Base-by-base conservation (phyloP, 495 filamentous ascomycete genomes). In the Penicillium verhagenii region DNA sequence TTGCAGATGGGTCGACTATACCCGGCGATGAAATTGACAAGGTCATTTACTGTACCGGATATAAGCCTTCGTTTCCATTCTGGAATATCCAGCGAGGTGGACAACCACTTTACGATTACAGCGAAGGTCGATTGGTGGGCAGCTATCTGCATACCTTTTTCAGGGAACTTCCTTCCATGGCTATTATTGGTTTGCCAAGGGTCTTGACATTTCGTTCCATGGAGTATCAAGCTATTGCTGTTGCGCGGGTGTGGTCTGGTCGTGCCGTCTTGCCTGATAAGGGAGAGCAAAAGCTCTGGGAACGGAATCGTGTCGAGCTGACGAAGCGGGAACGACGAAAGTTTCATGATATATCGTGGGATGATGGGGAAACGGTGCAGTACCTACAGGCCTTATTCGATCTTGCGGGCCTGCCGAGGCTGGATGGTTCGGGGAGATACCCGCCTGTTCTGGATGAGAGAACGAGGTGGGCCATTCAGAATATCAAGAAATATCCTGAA, bases 171-270 rank as follows among this genome's bases (percentile, higher is more conserved):
- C 45, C 24, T 31, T 29, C 23, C 5, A 1, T 47, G 13, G 45
- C 45, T 9, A 31, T 47, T 4, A 47, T 47, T 19, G 45, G 45
- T n/a, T 8, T 47, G 4, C 45, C 45, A 16, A 28, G 45, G 20
- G 45, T 47, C 9, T 33, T 47, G 26, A 47, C 45, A n/a, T 47
- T 47, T 47, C 45, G 45, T 18, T 47, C 45, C 11, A 47, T 47
- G 45, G 45, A 47, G 45, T 47, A 47, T 19, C 45, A 47, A 19
- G 45, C 45, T 29, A 47, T 47, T 10, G 45, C 45, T 18, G 45
- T 47, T 24, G 24, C 45, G 6, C 45, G 45, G 16, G 45, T 47
- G 6, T 47, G 45, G 45, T 28, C 45, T 47, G 45, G 45, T 24
- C 45, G 45, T 11, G n/a, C n/a, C 13, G 29, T 25, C 16, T 47